These are phyloP conservation scores for Mesembryanthemum crystallinum DNA, from an alignment of 148 eudicot genomes.

Conservation along the genomic window DNA sequence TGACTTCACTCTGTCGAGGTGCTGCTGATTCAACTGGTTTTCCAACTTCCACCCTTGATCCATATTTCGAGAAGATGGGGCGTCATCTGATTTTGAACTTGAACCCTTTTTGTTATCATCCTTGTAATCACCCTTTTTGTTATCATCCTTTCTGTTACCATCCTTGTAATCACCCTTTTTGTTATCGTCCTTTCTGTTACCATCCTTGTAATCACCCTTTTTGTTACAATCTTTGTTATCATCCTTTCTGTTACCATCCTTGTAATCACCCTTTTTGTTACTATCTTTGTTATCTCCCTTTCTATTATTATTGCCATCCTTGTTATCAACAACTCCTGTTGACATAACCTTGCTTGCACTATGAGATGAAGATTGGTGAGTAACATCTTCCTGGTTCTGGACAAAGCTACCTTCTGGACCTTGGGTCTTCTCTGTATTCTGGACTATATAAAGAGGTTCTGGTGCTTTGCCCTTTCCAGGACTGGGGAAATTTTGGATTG, in stretches of 20 bases:
- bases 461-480: constrained; percentile 35
- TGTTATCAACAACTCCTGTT: constrained; percentile 26
- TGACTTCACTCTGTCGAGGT: constrained; percentile 48
- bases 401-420: constrained; percentile 22
- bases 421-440: constrained; percentile 30
- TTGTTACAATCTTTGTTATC: constrained; percentile 10
- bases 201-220: constrained; percentile 1
- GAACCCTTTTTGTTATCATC: constrained; percentile 22
- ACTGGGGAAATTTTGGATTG: constrained; percentile 24
- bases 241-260: constrained; percentile 19
- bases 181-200: constrained; percentile 12
- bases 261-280: constrained; percentile 7
- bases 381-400: constrained; percentile 22
- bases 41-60: constrained; percentile 37
- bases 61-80: constrained; percentile 24
- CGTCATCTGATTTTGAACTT: constrained; percentile 20
- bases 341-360: constrained; percentile 19
- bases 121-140: constrained; percentile 4
- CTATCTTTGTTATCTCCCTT: constrained; percentile 17
- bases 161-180: constrained; percentile 14
- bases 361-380: constrained; percentile 19
- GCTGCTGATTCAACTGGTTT: constrained; percentile 31
- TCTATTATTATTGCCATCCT: neutral
- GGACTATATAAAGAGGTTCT: constrained; percentile 24
- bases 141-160: constrained; percentile 12